Evolutionary conservation across 2,329 filamentous ascomycete species (phyloP).

Genomic region (Colletotrichum euphorbiae): DNA sequence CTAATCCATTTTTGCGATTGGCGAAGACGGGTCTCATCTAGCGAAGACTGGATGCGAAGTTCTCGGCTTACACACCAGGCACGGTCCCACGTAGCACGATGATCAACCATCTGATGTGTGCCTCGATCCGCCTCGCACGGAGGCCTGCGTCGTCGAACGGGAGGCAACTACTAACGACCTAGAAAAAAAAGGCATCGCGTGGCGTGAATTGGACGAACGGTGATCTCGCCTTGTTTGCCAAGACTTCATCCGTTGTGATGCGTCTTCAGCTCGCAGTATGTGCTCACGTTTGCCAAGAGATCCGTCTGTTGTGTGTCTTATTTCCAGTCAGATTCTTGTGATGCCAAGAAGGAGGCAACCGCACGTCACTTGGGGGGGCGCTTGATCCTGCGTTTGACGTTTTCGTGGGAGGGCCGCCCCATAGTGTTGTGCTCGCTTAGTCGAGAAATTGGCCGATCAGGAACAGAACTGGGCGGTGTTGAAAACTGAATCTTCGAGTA

Average conservation of each 20-base stretch:
- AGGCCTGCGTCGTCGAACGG: background rate
- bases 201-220: constrained; percentile 12
- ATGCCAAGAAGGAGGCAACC: constrained; percentile 11
- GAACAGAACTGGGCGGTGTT: no score
- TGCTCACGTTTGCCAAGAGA: constrained; percentile 10
- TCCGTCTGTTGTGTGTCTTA: constrained; percentile 15
- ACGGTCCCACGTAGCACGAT: constrained; percentile 25
- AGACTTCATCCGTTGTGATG: background rate
- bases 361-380: background rate
- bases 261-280: constrained; percentile 2
- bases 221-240: background rate
- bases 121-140: constrained; percentile 2
- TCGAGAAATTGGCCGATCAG: background rate
- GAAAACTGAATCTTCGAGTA: no score
- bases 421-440: background rate
- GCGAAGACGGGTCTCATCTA: constrained; percentile 13
- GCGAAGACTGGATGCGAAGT: background rate
- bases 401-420: background rate
- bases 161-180: constrained; percentile 16
- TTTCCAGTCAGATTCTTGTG: background rate
- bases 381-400: background rate
- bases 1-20: background rate
- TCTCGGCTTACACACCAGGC: background rate
- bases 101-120: constrained; percentile 28
- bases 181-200: background rate